phyloP scores from a whole-genome alignment of 352 stramenopile genomes.

The Phytophthora ohioensis region DNA sequence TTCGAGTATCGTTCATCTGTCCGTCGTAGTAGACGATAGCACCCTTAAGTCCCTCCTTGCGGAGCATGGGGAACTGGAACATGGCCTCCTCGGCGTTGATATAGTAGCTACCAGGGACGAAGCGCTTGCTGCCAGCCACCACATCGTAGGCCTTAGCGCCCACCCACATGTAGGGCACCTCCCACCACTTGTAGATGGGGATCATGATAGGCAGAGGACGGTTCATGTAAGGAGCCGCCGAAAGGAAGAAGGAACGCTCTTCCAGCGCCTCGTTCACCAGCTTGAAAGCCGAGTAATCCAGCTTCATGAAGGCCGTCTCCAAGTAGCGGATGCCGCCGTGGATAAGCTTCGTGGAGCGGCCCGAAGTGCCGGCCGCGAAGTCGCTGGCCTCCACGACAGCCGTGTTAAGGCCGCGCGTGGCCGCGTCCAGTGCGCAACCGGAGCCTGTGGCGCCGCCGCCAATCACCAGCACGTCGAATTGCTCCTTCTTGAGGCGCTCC shows the following conservation, averaged over 20 bases:
- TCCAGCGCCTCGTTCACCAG: constrained; percentile 94
- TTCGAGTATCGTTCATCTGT: constrained; percentile 96
- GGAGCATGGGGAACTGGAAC: constrained; percentile 96
- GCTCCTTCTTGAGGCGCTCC: constrained; percentile 84
- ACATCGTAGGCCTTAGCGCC: constrained; percentile 95
- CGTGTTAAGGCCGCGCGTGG: constrained; percentile 93
- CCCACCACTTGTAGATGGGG: constrained; percentile 96
- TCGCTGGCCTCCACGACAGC: constrained; percentile 93
- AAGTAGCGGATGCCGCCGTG: constrained; percentile 96
- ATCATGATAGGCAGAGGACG: constrained; percentile 96
- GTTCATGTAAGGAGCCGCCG: constrained; percentile 95
- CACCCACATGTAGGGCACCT: constrained; percentile 95
- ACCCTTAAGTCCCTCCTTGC: constrained; percentile 92
- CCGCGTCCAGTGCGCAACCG: constrained; percentile 91
- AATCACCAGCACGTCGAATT: constrained; percentile 95
- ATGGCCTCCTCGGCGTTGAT: constrained; percentile 92
- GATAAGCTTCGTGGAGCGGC: constrained; percentile 96
- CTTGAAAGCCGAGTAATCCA: constrained; percentile 91
- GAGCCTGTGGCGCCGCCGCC: constrained; percentile 93
- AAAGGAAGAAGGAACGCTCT: constrained; percentile 93
- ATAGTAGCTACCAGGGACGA: constrained; percentile 91
- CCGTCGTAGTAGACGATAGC: constrained; percentile 93
- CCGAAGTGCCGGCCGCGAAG: constrained; percentile 93
- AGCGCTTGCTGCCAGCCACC: constrained; percentile 89
- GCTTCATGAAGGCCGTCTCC: constrained; percentile 94